Conservation (phyloP, 1,284 basidiomycete species). For the Pseudomicrostroma phylloplanum region DNA sequence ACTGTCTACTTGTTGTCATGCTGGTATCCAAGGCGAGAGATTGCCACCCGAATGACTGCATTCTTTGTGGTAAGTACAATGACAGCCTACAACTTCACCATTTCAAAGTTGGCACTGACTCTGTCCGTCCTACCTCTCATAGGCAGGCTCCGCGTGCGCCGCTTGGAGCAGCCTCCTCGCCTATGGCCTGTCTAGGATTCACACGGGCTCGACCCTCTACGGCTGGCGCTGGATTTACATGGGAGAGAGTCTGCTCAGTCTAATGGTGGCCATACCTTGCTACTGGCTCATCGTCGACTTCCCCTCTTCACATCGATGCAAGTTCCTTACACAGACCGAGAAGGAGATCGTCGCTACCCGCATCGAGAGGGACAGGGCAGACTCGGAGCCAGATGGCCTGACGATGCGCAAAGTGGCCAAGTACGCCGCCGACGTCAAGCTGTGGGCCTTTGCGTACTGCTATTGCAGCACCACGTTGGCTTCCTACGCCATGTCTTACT, state of each 20-base stretch:
- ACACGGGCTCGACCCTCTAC: constrained; percentile 14
- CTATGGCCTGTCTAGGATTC: constrained; percentile 45
- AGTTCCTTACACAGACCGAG: constrained; percentile 52
- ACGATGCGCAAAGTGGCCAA: constrained; percentile 46
- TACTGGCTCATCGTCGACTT: constrained; percentile 50
- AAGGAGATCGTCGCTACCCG: constrained; percentile 51
- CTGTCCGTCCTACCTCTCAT: constrained; percentile 51
- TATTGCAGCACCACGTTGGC: constrained; percentile 45
- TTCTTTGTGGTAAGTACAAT: constrained; percentile 51
- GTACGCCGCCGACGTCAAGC: constrained; percentile 52
- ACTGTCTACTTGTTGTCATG: constrained; percentile 53
- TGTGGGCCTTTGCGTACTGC: constrained; percentile 53
- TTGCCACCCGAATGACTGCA: constrained; percentile 50
- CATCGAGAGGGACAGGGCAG: constrained; percentile 53
- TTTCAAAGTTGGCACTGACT: too few species aligned
- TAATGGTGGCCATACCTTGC: constrained; percentile 27
- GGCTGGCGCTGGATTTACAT: constrained; percentile 49
- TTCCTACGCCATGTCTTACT: constrained; percentile 43
- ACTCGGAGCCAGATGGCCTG: constrained; percentile 52
- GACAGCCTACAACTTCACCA: too few species aligned
- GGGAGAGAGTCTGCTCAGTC: constrained; percentile 27
- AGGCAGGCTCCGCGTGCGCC: constrained; percentile 20
- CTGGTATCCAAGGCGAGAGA: constrained; percentile 55
- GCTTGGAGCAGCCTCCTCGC: constrained; percentile 25
- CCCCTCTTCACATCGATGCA: constrained; percentile 52